Evolutionary conservation across 139 green algal genomes (phyloP).

Genomic region (Dunaliella sp.): DNA sequence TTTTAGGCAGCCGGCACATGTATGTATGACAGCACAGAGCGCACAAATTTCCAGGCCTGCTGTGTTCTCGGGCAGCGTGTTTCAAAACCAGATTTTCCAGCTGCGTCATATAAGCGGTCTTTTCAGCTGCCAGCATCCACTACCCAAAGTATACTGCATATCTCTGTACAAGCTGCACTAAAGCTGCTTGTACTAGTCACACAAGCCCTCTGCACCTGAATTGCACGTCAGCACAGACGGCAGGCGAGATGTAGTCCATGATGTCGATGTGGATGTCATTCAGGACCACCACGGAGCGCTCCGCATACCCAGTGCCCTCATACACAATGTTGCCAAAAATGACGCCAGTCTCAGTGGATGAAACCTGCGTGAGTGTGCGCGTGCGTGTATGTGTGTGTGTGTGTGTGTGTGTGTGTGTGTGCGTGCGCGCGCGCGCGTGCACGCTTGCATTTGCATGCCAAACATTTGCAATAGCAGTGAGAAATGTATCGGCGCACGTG

Average conservation of each 20-base stretch:
- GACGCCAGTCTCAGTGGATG: constrained; percentile 96
- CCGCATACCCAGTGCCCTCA: constrained; percentile 73
- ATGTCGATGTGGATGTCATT: constrained; percentile 99
- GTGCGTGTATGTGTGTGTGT: too few relatives aligned
- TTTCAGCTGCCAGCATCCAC: neutral
- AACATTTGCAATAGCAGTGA: too few relatives aligned
- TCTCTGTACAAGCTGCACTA: neutral
- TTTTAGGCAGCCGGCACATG: too few relatives aligned
- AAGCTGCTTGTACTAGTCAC: neutral
- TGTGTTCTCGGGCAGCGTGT: neutral
- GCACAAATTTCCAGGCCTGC: neutral
- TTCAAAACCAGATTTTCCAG: neutral
- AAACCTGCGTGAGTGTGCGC: too few relatives aligned
- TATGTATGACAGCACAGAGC: neutral
- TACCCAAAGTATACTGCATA: neutral
- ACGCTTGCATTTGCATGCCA: too few relatives aligned
- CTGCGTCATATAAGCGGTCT: neutral
- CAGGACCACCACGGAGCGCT: constrained; percentile 91
- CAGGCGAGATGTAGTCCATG: constrained; percentile 99
- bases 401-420: too few relatives aligned
- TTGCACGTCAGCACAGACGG: constrained; percentile 83
- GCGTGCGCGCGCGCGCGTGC: too few relatives aligned
- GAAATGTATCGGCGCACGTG: too few relatives aligned
- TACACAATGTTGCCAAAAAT: constrained; percentile 99
- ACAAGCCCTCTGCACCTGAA: constrained; percentile 45